A percentile compares a stretch with the other conserved stretches of the same genome.
These are phyloP conservation scores for Fusarium domesticum DNA, from an alignment of 2,329 filamentous ascomycete genomes.

Conservation along the genomic window DNA sequence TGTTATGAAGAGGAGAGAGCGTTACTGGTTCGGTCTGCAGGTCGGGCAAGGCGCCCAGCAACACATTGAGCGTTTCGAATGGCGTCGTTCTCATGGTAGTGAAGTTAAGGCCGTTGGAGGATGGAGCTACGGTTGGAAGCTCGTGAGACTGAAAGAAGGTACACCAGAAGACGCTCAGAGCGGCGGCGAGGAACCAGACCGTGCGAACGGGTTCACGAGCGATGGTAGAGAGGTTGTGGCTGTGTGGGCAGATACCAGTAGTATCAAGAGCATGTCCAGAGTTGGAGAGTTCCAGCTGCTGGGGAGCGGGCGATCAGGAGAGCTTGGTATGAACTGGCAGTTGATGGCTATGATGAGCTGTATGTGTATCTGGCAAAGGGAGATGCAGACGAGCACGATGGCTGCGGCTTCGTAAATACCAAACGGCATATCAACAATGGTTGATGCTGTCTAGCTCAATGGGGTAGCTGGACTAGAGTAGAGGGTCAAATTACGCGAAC, in stretches of 20 bases:
- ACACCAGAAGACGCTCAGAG: neutral
- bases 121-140: conserved; percentile 17
- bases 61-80: conserved; percentile 15
- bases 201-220: conserved; percentile 11
- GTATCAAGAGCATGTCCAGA: conserved; percentile 12
- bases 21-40: conserved; percentile 11
- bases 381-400: conserved; percentile 1
- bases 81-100: conserved; percentile 17
- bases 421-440: neutral
- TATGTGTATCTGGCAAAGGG: conserved; percentile 13
- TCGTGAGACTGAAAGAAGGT: conserved; percentile 13
- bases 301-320: conserved; percentile 15
- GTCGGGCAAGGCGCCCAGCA: neutral
- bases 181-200: neutral
- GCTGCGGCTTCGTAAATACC: conserved; percentile 1
- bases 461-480: too few species aligned
- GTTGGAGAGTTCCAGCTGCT: conserved; percentile 17
- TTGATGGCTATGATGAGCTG: conserved; percentile 20
- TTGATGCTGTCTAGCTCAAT: too few species aligned
- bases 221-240: conserved; percentile 20
- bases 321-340: conserved; percentile 17
- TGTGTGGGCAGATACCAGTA: conserved; percentile 6
- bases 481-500: too few species aligned
- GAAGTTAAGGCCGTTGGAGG: conserved; percentile 22
- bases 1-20: neutral